These are phyloP conservation scores for Suillus tomentosus DNA, from an alignment of 768 basidiomycete species.

Conservation along the genomic window DNA sequence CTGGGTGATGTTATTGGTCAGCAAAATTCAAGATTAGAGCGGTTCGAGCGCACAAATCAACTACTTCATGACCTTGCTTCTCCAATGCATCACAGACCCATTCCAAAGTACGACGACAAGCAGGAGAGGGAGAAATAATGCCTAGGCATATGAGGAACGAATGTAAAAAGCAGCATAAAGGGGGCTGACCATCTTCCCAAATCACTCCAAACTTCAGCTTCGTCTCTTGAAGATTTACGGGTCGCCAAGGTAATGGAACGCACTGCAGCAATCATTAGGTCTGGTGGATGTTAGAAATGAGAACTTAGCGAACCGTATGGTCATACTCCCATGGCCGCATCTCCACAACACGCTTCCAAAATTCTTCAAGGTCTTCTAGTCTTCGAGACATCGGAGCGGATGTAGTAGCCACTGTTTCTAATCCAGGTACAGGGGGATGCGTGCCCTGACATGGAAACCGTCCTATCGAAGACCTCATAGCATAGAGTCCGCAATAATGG, in stretches of 20 bases:
- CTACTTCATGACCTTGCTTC: slow-evolving; percentile 41
- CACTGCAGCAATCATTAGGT: slow-evolving; percentile 31
- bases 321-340: slow-evolving; percentile 49
- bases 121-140: slow-evolving; percentile 40
- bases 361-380: slow-evolving; percentile 43
- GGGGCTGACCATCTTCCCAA: slow-evolving; percentile 42
- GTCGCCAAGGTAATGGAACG: slow-evolving; percentile 44
- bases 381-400: slow-evolving; percentile 44
- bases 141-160: slow-evolving; percentile 25
- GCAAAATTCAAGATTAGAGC: not conserved
- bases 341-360: slow-evolving; percentile 44
- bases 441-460: slow-evolving; percentile 40
- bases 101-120: slow-evolving; percentile 40
- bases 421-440: slow-evolving; percentile 36
- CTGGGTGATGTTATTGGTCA: slow-evolving; percentile 21
- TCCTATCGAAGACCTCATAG: slow-evolving; percentile 40
- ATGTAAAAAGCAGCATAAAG: not conserved
- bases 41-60: slow-evolving; percentile 36
- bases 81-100: slow-evolving; percentile 35
- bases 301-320: slow-evolving; percentile 33
- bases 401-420: slow-evolving; percentile 38
- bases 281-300: slow-evolving; percentile 1
- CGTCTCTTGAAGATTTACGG: slow-evolving; percentile 32
- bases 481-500: slow-evolving; percentile 48
- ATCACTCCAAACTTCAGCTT: slow-evolving; percentile 44